Percentiles rank a stretch among this genome's conserved stretches.
These are phyloP conservation scores for Ophidiomyces ophidiicola DNA, from an alignment of 2,329 filamentous ascomycete species.

Conservation along the genomic window DNA sequence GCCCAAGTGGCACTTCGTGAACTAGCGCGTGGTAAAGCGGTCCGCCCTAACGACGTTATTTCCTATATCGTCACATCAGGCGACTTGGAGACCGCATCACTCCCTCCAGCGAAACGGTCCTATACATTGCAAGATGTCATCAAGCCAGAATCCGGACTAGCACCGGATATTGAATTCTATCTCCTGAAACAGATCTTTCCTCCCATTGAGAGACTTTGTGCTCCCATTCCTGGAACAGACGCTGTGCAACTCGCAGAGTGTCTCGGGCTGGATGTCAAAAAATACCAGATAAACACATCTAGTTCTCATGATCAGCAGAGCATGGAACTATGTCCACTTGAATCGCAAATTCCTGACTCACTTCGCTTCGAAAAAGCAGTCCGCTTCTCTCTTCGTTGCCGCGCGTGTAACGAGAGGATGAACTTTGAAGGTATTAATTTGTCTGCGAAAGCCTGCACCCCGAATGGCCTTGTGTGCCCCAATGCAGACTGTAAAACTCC, in stretches of 20 bases:
- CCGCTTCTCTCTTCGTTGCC: conserved; percentile 66
- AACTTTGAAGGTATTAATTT: conserved; percentile 62
- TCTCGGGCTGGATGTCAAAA: conserved; percentile 77
- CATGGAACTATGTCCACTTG: conserved; percentile 73
- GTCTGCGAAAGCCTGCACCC: conserved; percentile 50
- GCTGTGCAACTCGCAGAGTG: conserved; percentile 82
- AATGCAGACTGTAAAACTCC: conserved; percentile 48
- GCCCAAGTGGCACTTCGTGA: conserved; percentile 90
- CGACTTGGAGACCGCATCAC: conserved; percentile 47
- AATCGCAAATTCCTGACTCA: conserved; percentile 85
- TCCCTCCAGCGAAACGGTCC: conserved; percentile 70
- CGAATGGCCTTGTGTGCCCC: conserved; percentile 63
- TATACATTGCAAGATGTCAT: conserved; percentile 75
- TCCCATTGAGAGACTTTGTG: conserved; percentile 92
- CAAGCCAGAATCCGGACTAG: conserved; percentile 60
- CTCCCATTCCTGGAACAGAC: conserved; percentile 87
- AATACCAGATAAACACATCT: conserved; percentile 62
- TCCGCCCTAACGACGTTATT: conserved; percentile 92
- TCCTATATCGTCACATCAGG: conserved; percentile 78
- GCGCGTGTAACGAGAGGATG: conserved; percentile 60
- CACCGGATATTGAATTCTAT: conserved; percentile 94
- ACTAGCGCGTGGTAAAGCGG: conserved; percentile 69
- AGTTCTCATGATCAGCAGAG: conserved; percentile 42
- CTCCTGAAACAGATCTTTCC: conserved; percentile 97
- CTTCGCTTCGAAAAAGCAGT: conserved; percentile 75